phyloP scores from a whole-genome alignment of 371 early-diverging fungal species.

The Fennellomyces sp. region DNA sequence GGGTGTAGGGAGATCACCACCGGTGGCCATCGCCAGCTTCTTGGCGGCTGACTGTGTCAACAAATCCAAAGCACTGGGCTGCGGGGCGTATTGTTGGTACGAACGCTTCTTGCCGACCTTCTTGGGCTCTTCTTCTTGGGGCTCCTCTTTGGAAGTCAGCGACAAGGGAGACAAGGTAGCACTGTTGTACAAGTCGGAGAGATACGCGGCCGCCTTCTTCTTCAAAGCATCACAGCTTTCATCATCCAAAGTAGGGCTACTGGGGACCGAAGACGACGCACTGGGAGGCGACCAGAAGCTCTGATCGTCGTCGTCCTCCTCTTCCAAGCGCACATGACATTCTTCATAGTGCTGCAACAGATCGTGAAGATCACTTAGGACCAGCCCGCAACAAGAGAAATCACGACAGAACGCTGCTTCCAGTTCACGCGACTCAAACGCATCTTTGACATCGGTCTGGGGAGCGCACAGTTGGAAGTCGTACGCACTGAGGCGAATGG shows the following conservation, averaged over 20 bases:
- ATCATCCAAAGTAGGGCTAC: constrained; percentile 30
- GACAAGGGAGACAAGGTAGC: constrained; percentile 17
- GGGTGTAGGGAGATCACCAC: constrained; percentile 27
- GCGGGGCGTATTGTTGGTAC: constrained; percentile 21
- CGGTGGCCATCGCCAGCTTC: constrained; percentile 42
- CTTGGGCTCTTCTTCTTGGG: background rate
- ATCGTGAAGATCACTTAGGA: constrained; percentile 87
- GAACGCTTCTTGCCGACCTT: constrained; percentile 39
- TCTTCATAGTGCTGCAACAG: constrained; percentile 95
- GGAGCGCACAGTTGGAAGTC: constrained; percentile 48
- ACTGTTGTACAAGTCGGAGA: constrained; percentile 46
- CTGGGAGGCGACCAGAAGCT: constrained; percentile 37
- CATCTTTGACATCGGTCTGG: constrained; percentile 41
- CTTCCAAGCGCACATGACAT: constrained; percentile 87
- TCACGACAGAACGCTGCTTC: constrained; percentile 92
- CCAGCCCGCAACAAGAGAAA: constrained; percentile 91
- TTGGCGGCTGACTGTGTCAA: constrained; percentile 47
- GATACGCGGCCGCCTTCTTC: constrained; percentile 48
- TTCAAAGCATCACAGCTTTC: constrained; percentile 29
- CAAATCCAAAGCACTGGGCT: constrained; percentile 42
- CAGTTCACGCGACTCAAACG: constrained; percentile 67
- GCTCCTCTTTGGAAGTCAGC: constrained; percentile 4
- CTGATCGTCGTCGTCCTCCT: constrained; percentile 50
- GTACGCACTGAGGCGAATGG: constrained; percentile 29
- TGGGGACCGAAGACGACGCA: constrained; percentile 32